These are phyloP conservation scores for Thielaviopsis populi DNA, from an alignment of 2,329 filamentous ascomycete genomes.

Conservation along the genomic window DNA sequence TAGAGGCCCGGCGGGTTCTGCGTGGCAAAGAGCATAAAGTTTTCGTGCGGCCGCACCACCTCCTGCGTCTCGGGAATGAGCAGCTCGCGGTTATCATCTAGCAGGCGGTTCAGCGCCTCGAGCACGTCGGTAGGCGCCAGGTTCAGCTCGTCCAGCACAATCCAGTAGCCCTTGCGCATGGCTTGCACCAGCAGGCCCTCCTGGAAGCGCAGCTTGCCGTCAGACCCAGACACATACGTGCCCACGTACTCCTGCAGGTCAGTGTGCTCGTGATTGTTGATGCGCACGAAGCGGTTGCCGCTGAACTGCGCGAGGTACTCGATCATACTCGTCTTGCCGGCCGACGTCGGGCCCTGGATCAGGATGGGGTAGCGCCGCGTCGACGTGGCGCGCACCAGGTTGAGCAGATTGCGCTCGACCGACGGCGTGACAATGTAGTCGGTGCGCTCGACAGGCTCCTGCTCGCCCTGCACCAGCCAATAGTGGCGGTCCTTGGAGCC, in stretches of 20 bases:
- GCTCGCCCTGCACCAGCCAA: conserved; percentile 68
- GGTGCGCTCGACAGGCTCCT: conserved; percentile 51
- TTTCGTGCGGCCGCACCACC: conserved; percentile 74
- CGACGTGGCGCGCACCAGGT: conserved; percentile 83
- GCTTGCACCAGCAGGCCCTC: conserved; percentile 90
- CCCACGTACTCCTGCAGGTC: conserved; percentile 96
- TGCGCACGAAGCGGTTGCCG: conserved; percentile 91
- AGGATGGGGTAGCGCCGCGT: conserved; percentile 85
- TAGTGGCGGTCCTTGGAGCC: conserved; percentile 56
- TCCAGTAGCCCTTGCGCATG: conserved; percentile 87
- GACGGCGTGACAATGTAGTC: conserved; percentile 97
- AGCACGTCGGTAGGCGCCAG: conserved; percentile 92
- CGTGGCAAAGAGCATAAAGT: conserved; percentile 96
- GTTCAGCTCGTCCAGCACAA: conserved; percentile 94
- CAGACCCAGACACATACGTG: conserved; percentile 73
- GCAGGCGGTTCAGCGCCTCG: conserved; percentile 82
- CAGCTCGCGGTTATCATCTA: conserved; percentile 93
- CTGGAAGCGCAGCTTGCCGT: conserved; percentile 78
- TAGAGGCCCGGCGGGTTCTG: conserved; percentile 95
- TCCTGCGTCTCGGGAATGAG: conserved; percentile 95
- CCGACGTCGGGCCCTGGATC: conserved; percentile 90
- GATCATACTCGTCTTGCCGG: conserved; percentile 98
- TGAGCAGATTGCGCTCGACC: conserved; percentile 85
- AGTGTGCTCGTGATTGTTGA: conserved; percentile 99
- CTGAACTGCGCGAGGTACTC: conserved; percentile 95